These are phyloP conservation scores for Albugo candida DNA, from an alignment of 352 stramenopile species.

Conservation along the genomic window DNA sequence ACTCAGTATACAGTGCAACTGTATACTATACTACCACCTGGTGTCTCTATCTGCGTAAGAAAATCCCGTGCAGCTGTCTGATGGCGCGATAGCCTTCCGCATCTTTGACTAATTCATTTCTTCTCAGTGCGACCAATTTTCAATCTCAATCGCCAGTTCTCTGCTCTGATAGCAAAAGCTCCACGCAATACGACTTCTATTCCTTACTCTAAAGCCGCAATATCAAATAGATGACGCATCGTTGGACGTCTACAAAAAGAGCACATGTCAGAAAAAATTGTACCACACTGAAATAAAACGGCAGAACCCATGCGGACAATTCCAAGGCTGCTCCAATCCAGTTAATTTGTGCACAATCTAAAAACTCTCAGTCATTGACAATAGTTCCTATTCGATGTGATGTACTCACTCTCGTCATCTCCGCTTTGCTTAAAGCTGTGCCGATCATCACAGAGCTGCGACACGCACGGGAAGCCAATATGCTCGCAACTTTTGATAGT, in stretches of 20 bases:
- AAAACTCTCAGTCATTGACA: neutral
- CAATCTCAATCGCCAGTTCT: too few species aligned
- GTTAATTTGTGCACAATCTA: slow-evolving; percentile 80
- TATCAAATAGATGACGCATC: slow-evolving; percentile 47
- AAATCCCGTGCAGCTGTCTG: too few species aligned
- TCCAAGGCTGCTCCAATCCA: slow-evolving; percentile 88
- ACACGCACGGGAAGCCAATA: slow-evolving; percentile 93
- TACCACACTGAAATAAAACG: neutral
- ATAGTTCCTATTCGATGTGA: neutral
- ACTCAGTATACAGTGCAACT: too few species aligned
- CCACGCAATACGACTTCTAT: too few species aligned
- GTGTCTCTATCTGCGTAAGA: too few species aligned
- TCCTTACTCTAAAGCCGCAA: slow-evolving; percentile 1
- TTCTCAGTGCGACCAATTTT: too few species aligned
- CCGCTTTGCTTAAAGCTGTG: slow-evolving; percentile 74
- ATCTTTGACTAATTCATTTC: too few species aligned
- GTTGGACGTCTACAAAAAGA: slow-evolving; percentile 27
- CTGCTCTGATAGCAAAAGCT: too few species aligned
- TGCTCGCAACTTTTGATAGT: slow-evolving; percentile 87
- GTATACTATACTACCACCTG: too few species aligned
- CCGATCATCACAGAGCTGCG: slow-evolving; percentile 94
- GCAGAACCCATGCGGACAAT: slow-evolving; percentile 81
- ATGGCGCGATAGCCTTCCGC: too few species aligned
- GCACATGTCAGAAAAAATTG: neutral
- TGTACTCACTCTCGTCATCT: slow-evolving; percentile 77